A percentile compares a stretch with the other conserved stretches of the same genome.
Conservation (phyloP, 202 grass and related monocot genomes). For the Hordeum pubiflorum region DNA sequence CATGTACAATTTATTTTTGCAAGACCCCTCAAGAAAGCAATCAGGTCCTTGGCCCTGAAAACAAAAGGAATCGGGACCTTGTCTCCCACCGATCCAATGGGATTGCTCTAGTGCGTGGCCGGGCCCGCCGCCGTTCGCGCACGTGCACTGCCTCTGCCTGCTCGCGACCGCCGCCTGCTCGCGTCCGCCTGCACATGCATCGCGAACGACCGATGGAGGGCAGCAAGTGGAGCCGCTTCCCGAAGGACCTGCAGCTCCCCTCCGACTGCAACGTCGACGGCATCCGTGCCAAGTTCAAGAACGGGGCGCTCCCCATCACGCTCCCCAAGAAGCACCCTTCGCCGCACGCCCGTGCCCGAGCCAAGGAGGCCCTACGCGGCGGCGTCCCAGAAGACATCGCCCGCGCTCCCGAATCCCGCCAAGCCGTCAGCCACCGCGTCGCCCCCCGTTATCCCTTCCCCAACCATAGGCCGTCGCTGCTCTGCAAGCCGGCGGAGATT, state of each 20-base stretch:
- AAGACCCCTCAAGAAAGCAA: too few relatives aligned
- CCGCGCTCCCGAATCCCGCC: neutral
- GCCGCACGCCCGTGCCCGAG: neutral
- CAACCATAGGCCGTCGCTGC: neutral
- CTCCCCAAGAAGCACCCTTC: conserved; percentile 38
- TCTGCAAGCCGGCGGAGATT: neutral
- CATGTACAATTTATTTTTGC: too few relatives aligned
- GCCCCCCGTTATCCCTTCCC: neutral
- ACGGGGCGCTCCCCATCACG: conserved; percentile 48
- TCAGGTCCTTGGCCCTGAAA: too few relatives aligned
- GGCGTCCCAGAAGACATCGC: neutral
- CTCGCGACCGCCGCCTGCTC: too few relatives aligned
- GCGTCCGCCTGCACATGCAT: conserved; percentile 24
- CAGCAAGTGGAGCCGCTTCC: conserved; percentile 48
- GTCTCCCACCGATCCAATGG: too few relatives aligned
- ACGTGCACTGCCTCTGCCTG: too few relatives aligned
- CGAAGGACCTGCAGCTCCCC: conserved; percentile 41
- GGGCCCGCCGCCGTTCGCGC: too few relatives aligned
- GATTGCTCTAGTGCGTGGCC: too few relatives aligned
- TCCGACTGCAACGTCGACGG: conserved; percentile 32
- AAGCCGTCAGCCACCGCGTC: neutral
- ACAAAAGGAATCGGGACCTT: too few relatives aligned
- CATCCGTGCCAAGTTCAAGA: conserved; percentile 63
- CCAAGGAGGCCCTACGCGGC: neutral
- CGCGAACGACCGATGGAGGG: conserved; percentile 22